Evolutionary conservation across 257 asterid genomes (phyloP), one percentile per base, ranked within the genome.

Genomic region (Phtheirospermum japonicum): DNA sequence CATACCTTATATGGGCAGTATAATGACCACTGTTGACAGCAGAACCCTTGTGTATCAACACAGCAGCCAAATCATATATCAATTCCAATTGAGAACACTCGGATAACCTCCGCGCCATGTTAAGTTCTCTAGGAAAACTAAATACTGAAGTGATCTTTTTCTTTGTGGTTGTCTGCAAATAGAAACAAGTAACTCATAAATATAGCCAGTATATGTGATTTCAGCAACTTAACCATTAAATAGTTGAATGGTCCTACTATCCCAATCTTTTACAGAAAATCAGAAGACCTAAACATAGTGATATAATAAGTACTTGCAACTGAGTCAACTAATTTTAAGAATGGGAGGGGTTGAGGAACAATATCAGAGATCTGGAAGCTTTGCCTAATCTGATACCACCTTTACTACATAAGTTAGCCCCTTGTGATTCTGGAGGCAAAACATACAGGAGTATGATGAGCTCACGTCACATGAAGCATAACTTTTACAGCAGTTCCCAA

Each of bases 1-100:
- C 84, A 66, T 92, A 94, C 94, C 79, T 92, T 72, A 92, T 79
- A 74, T 89, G 90, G 49, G 97, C 99, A 40, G 88, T 78, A 71
- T 92, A 92, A 57, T 92, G 99, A 73, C 99, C 99, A 79, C 95
- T 89, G 69, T 87, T 85, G 66, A 80, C 99, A 70, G 97, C 97
- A 65, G 97, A 72, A 46, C 99, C 99, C 80, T 87, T 92, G 88
- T 92, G 99, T 75, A 92, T 82, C 79, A 92, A 79, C n/a, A 92
- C 82, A 72, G 99, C 99, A 64, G 99, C 86, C 82, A 92, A 77
- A 71, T 92, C 95, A 72, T 86, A 92, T 36, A 87, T 66, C 69
- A 79, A 65, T 68, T 86, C 94, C 64, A 75, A 69, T 43, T 75
- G 79, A 51, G 83, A 78, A 72, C 75, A 71, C 59, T 73, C 95